Conservation (phyloP, 495 filamentous ascomycete species). For the Lasiosphaeria miniovina region DNA sequence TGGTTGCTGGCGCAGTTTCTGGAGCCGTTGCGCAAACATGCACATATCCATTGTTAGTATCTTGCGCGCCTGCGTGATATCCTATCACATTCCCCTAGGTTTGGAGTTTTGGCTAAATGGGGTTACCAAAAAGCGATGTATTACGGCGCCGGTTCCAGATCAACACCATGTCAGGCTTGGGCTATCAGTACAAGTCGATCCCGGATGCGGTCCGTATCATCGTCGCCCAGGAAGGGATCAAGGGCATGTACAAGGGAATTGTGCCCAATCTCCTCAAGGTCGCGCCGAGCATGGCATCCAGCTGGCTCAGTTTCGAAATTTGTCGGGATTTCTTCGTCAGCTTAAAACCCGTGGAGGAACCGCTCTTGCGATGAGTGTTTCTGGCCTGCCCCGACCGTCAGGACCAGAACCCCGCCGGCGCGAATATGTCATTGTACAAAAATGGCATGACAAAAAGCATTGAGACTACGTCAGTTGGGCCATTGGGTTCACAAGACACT, state of each 20-base stretch:
- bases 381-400: neutral
- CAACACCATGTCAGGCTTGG: slow-evolving; percentile 99
- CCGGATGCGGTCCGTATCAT: slow-evolving; percentile 81
- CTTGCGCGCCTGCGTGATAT: neutral
- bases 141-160: slow-evolving; percentile 95
- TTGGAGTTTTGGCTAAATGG: neutral
- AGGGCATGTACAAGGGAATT: slow-evolving; percentile 87
- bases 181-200: slow-evolving; percentile 87
- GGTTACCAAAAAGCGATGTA: slow-evolving; percentile 64
- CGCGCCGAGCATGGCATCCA: slow-evolving; percentile 96
- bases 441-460: neutral
- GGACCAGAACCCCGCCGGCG: neutral
- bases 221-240: slow-evolving; percentile 64
- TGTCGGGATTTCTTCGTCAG: slow-evolving; percentile 78
- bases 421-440: neutral
- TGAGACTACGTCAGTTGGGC: too few species aligned
- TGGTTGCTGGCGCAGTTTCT: slow-evolving; percentile 84
- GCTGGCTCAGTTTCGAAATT: slow-evolving; percentile 95
- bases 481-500: too few species aligned
- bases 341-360: slow-evolving; percentile 43
- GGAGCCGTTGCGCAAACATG: slow-evolving; percentile 96
- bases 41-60: slow-evolving; percentile 94
- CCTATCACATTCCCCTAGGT: neutral
- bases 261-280: slow-evolving; percentile 94
- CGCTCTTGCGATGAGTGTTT: slow-evolving; percentile 24